A percentile compares a stretch with the other conserved stretches of the same genome.
Conservation (phyloP, 495 filamentous ascomycete species). For the Apodospora peruviana region DNA sequence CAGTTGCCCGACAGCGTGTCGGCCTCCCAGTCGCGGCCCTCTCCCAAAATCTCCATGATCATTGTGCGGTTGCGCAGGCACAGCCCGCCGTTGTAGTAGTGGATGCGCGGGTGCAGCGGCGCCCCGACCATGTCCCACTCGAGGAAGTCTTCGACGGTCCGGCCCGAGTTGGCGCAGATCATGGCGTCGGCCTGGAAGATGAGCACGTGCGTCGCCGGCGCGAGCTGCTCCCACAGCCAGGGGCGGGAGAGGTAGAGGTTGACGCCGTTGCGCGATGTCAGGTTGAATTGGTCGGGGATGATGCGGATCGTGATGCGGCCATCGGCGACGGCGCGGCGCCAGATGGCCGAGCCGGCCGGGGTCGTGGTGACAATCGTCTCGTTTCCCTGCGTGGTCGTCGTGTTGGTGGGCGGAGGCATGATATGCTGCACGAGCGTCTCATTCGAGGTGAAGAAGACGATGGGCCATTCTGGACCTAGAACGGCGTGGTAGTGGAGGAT, state of each 20-base stretch:
- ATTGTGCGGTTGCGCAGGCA: slow-evolving; percentile 24
- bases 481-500: neutral
- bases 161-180: slow-evolving; percentile 21
- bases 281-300: slow-evolving; percentile 5
- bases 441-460: neutral
- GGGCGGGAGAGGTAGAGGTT: slow-evolving; percentile 11
- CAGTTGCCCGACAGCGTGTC: slow-evolving; percentile 15
- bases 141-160: slow-evolving; percentile 28
- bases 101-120: slow-evolving; percentile 10
- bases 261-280: slow-evolving; percentile 9
- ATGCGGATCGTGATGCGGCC: slow-evolving; percentile 11
- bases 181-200: slow-evolving; percentile 31
- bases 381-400: neutral
- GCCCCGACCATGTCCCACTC: slow-evolving; percentile 27
- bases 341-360: neutral
- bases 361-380: neutral
- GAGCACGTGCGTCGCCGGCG: slow-evolving; percentile 21
- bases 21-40: neutral
- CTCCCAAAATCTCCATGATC: slow-evolving; percentile 17
- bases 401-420: neutral
- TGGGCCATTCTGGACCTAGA: neutral
- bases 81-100: slow-evolving; percentile 26
- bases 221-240: slow-evolving; percentile 26
- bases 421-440: neutral
- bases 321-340: slow-evolving; percentile 2